phyloP scores from a whole-genome alignment of 2,329 filamentous ascomycete genomes.

The Alternaria arbusti region DNA sequence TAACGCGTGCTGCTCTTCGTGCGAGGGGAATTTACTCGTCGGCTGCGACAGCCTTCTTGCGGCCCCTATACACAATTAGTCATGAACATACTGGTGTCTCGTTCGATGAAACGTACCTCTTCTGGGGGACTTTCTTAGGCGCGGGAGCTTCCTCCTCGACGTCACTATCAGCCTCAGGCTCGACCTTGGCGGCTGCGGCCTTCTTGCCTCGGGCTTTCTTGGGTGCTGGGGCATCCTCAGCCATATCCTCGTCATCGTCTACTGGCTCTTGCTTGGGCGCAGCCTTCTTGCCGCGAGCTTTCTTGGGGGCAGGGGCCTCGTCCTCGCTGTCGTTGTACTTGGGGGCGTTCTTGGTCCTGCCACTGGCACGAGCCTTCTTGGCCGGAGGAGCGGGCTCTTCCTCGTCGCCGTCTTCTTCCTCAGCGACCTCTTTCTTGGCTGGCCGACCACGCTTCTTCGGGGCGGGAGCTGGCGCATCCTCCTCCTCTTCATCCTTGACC shows the following conservation, averaged over 20 bases:
- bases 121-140: slow-evolving; percentile 30
- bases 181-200: slow-evolving; percentile 16
- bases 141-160: slow-evolving; percentile 4
- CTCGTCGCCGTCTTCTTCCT: slow-evolving; percentile 20
- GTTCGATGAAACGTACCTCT: slow-evolving; percentile 27
- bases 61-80: slow-evolving; percentile 26
- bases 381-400: slow-evolving; percentile 31
- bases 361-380: slow-evolving; percentile 24
- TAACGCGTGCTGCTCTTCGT: not conserved
- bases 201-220: slow-evolving; percentile 46
- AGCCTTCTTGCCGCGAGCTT: slow-evolving; percentile 23
- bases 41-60: slow-evolving; percentile 28
- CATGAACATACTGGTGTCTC: too few relatives aligned
- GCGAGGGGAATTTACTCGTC: slow-evolving; percentile 18
- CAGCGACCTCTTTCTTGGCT: slow-evolving; percentile 29
- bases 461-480: slow-evolving; percentile 32
- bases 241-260: slow-evolving; percentile 16
- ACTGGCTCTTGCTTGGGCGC: slow-evolving; percentile 10
- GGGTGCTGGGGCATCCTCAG: slow-evolving; percentile 19
- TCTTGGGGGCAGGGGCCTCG: slow-evolving; percentile 37
- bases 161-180: slow-evolving; percentile 20
- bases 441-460: slow-evolving; percentile 40
- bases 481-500: slow-evolving; percentile 28
- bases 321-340: slow-evolving; percentile 14
- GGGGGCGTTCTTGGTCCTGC: slow-evolving; percentile 11